These are phyloP conservation scores for Phylloboletellus chloephorus DNA, from an alignment of 1,284 basidiomycete species.

Conservation along the genomic window DNA sequence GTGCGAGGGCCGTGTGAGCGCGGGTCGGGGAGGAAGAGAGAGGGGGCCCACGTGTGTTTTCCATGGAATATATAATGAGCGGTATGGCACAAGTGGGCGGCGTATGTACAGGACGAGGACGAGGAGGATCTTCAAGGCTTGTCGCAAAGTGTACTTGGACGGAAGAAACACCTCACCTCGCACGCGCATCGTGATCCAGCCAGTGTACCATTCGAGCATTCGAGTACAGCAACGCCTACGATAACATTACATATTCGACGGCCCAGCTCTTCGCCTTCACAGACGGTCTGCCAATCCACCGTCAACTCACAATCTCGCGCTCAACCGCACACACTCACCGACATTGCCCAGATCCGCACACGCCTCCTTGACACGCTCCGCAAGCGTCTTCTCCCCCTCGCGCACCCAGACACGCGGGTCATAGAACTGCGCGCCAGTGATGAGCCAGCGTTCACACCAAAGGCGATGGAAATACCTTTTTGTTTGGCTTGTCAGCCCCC, in stretches of 20 bases:
- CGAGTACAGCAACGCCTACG: constrained; percentile 18
- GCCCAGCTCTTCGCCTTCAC: constrained; percentile 11
- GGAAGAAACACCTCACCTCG: no score
- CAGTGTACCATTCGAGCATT: no score
- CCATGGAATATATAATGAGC: no score
- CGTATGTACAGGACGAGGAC: not conserved
- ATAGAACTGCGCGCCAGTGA: constrained; percentile 55
- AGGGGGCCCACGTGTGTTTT: no score
- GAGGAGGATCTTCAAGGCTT: no score
- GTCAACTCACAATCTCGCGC: no score
- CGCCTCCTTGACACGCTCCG: constrained; percentile 85
- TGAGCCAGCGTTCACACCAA: not conserved
- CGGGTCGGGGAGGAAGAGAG: not conserved
- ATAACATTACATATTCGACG: constrained; percentile 18
- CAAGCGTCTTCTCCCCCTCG: constrained; percentile 95
- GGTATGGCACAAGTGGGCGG: not conserved
- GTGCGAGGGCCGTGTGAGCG: not conserved
- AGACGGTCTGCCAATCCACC: constrained; percentile 26
- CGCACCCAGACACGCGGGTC: constrained; percentile 97
- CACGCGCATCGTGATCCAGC: no score
- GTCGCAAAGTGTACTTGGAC: constrained; percentile 8
- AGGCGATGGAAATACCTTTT: constrained; percentile 61
- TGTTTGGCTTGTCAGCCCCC: constrained; percentile 92
- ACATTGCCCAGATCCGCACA: constrained; percentile 87
- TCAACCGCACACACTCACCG: constrained; percentile 34